phyloP scores from a whole-genome alignment of 2,329 filamentous ascomycete genomes.

The Beauveria australis region DNA sequence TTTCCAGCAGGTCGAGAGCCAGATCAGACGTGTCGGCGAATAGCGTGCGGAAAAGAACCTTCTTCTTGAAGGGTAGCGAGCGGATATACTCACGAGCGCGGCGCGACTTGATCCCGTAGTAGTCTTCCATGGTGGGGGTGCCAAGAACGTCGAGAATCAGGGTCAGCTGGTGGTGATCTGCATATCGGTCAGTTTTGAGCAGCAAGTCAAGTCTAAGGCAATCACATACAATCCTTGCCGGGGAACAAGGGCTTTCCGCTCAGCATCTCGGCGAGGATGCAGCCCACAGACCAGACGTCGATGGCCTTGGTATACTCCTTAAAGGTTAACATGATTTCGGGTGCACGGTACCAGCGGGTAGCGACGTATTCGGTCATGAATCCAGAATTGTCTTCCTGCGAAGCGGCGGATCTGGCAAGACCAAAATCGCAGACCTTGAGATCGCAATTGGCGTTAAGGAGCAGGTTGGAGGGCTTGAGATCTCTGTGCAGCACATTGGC shows the following conservation, averaged over 20 bases:
- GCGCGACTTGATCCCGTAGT: conserved; percentile 98
- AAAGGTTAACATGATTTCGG: conserved; percentile 99
- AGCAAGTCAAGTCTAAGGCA: not conserved
- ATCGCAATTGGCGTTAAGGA: conserved; percentile 97
- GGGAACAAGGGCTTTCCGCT: conserved; percentile 97
- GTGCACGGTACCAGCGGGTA: conserved; percentile 96
- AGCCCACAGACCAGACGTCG: conserved; percentile 98
- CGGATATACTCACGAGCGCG: conserved; percentile 97
- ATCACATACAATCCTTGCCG: conserved; percentile 86
- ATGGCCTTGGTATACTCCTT: conserved; percentile 99
- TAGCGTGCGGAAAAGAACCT: conserved; percentile 92
- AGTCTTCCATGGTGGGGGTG: conserved; percentile 98
- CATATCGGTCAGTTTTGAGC: not conserved
- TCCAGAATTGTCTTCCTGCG: conserved; percentile 97
- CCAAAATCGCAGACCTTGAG: conserved; percentile 99
- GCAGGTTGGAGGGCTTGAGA: conserved; percentile 92
- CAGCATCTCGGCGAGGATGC: conserved; percentile 96
- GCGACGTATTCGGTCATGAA: conserved; percentile 99
- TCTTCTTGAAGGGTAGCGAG: conserved; percentile 98
- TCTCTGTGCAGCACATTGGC: conserved; percentile 97
- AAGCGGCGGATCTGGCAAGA: conserved; percentile 87
- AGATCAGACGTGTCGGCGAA: conserved; percentile 99
- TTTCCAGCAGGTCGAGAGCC: conserved; percentile 88
- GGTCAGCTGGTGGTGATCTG: conserved; percentile 95
- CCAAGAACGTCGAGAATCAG: conserved; percentile 95